Conservation (phyloP, 768 basidiomycete genomes). For the Coprinopsis strossmayeri region DNA sequence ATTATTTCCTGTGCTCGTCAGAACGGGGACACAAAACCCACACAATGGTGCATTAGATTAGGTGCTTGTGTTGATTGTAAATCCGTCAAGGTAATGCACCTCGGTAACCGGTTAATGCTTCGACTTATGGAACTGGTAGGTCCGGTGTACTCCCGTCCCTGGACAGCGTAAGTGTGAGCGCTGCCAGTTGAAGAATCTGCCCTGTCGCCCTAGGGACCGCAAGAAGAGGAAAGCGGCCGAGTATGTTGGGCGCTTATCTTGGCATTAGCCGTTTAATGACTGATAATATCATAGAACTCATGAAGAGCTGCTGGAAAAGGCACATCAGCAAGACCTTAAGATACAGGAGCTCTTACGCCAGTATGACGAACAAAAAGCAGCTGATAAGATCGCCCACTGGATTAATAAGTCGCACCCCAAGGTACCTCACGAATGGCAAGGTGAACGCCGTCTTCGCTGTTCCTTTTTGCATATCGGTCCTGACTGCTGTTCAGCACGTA, state of each 20-base stretch:
- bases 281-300: constrained; percentile 34
- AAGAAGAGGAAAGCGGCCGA: constrained; percentile 56
- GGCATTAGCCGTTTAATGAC: too few species aligned
- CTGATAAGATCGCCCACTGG: constrained; percentile 36
- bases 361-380: constrained; percentile 34
- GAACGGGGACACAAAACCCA: neutral
- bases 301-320: constrained; percentile 43
- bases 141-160: constrained; percentile 42
- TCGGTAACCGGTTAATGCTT: neutral
- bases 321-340: constrained; percentile 37
- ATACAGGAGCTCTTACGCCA: constrained; percentile 38
- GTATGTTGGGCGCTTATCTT: constrained; percentile 26
- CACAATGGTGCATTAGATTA: constrained; percentile 22
- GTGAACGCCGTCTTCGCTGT: constrained; percentile 2
- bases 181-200: constrained; percentile 39
- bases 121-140: constrained; percentile 21
- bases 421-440: constrained; percentile 8
- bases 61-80: constrained; percentile 55
- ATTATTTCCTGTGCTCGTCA: neutral
- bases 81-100: constrained; percentile 40
- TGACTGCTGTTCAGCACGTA: too few species aligned
- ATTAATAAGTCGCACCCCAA: constrained; percentile 26
- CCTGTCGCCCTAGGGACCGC: constrained; percentile 39
- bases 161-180: constrained; percentile 42
- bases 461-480: too few species aligned